Evolutionary conservation across 495 filamentous ascomycete genomes (phyloP).

Genomic region (Thermothielavioides terrestris): DNA sequence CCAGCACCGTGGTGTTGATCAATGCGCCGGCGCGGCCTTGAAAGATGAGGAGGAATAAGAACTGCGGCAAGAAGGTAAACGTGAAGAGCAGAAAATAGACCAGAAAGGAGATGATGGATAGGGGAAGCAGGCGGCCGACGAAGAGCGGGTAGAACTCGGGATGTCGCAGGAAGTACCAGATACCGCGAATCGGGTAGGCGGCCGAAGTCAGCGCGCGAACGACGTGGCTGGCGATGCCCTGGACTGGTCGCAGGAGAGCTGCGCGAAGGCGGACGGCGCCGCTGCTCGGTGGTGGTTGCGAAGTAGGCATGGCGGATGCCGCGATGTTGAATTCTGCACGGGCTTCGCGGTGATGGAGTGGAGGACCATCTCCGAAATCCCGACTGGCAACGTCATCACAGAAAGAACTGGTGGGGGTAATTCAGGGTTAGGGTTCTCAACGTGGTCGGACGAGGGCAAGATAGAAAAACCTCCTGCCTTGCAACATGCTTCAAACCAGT

Average conservation of each 20-base stretch:
- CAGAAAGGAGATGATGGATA: slow-evolving; percentile 61
- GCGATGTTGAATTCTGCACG: no score
- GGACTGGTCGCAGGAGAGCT: background rate
- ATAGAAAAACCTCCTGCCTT: no score
- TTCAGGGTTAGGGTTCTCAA: no score
- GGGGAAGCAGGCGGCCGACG: slow-evolving; percentile 56
- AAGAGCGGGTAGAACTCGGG: slow-evolving; percentile 61
- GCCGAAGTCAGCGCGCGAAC: background rate
- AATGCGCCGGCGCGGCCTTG: slow-evolving; percentile 69
- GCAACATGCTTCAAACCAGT: no score
- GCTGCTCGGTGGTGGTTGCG: background rate
- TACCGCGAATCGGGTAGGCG: slow-evolving; percentile 46
- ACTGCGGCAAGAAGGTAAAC: slow-evolving; percentile 83
- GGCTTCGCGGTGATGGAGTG: no score
- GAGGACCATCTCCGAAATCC: no score
- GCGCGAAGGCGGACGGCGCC: background rate
- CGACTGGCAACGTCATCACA: no score
- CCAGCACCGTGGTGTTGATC: slow-evolving; percentile 65
- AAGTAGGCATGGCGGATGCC: background rate
- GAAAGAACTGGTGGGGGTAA: no score
- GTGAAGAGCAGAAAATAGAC: slow-evolving; percentile 70
- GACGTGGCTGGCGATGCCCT: background rate
- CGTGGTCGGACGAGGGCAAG: no score
- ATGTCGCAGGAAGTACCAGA: slow-evolving; percentile 66
- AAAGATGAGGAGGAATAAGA: slow-evolving; percentile 69